Base-by-base conservation (phyloP, 2,329 filamentous ascomycete species). In the Penicillium sp. region DNA sequence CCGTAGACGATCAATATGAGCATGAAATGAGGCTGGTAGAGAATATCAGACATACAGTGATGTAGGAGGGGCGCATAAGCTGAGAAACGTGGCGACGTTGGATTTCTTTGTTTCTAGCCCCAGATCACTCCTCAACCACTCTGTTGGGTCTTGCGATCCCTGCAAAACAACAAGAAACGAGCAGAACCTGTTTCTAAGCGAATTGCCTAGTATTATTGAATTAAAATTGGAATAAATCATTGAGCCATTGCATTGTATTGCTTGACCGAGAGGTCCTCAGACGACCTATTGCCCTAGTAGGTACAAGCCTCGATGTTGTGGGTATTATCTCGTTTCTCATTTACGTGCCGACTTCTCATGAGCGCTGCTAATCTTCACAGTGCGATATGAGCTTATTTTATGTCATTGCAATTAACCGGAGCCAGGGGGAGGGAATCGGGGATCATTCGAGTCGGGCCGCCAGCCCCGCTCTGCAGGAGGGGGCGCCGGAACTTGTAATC, bases 401-500 rank as follows among this genome's bases (percentile, higher is more conserved):
- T 22, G 11, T 19, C 10, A 41, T 22, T 41, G 19, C 19, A 22
- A 22, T 41, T 22, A 41, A 22, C 39, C 19, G 1, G 39, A 41
- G 39, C 19, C 39, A 22, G 39, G 39, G 39, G 6, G 45, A 44
- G 24, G 21, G 2, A 43, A 47, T 13, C 39, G 39, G 21, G 29
- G 14, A 33, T 47, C 19, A 11, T 35, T 19, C 14, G 16, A 16
- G 9, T 31, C 29, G 14, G 14, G 33, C 11, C 35, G 33, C 22
- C 26, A 29, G 22, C 19, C 9, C 52, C 62, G 53, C 54, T 57
- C 58, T 11, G 62, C 60, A 19, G 57, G 57, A 1, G 56, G 50
- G 5, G 70, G 58, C 13, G 60, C 73, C 62, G 80, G 83, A 26
- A 93, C 82, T 63, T 96, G 90, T 27, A 97, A 79, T 8, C 90